Conservation (phyloP, 1,284 basidiomycete genomes). For the Puccinia novopanici region DNA sequence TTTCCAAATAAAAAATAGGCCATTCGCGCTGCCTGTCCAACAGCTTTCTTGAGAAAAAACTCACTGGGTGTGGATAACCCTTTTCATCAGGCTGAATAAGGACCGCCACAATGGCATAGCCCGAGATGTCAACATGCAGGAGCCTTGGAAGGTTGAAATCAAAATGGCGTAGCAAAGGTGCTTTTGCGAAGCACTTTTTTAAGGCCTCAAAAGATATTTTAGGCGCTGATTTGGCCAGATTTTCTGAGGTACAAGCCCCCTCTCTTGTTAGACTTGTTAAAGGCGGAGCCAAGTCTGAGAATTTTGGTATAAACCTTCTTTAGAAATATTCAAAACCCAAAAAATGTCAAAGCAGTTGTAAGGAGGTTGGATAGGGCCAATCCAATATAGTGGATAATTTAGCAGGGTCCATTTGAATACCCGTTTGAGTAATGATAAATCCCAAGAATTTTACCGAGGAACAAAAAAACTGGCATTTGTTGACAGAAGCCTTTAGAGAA, state of each 20-base stretch:
- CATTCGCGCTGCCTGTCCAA: not conserved
- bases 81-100: conserved; percentile 13
- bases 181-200: not conserved
- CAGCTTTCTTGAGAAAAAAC: conserved; percentile 32
- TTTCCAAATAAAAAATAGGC: conserved; percentile 21
- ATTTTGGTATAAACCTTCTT: not conserved
- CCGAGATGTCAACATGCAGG: conserved; percentile 32
- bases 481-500: not conserved
- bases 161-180: not conserved
- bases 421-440: conserved; percentile 1
- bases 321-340: conserved; percentile 32
- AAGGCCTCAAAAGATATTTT: not conserved
- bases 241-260: no score
- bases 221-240: no score
- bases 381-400: conserved; percentile 12
- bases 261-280: no score
- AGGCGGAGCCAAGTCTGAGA: no score
- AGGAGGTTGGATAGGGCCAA: conserved; percentile 7
- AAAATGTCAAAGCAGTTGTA: not conserved
- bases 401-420: conserved; percentile 7
- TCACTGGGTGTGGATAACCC: not conserved
- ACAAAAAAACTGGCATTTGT: conserved; percentile 33
- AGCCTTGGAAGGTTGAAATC: conserved; percentile 26
- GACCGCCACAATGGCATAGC: conserved; percentile 15
- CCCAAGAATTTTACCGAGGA: conserved; percentile 13